Evolutionary conservation across 2,329 filamentous ascomycete species (phyloP).

Genomic region (Scedosporium minutisporum): DNA sequence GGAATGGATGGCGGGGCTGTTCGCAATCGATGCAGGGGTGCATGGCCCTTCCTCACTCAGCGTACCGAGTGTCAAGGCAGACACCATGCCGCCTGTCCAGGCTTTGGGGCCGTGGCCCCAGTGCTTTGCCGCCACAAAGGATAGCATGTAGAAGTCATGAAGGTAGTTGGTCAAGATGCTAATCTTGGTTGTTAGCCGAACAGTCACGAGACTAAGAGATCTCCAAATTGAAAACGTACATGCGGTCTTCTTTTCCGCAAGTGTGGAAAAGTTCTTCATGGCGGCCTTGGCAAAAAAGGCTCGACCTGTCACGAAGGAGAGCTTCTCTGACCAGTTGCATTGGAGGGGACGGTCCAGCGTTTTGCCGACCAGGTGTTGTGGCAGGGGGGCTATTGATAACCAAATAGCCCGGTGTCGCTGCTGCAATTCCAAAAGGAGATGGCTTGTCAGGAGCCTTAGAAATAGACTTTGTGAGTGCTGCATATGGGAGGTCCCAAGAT

Average conservation of each 20-base stretch:
- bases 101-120: constrained; percentile 14
- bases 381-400: constrained; percentile 1
- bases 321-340: constrained; percentile 9
- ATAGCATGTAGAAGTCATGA: constrained; percentile 16
- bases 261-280: constrained; percentile 9
- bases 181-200: neutral
- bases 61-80: constrained; percentile 9
- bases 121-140: constrained; percentile 15
- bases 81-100: constrained; percentile 10
- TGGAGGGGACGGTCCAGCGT: constrained; percentile 1
- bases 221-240: constrained; percentile 10
- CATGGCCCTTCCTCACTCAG: neutral
- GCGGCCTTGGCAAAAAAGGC: constrained; percentile 10
- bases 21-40: neutral
- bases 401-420: neutral
- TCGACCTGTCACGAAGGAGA: constrained; percentile 7
- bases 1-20: neutral
- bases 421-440: neutral
- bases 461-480: neutral
- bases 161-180: constrained; percentile 7
- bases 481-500: neutral
- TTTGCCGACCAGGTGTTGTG: neutral
- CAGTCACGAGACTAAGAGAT: neutral
- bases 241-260: constrained; percentile 7
- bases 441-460: neutral